Evolutionary conservation across 1,284 basidiomycete genomes (phyloP).

Genomic region (Ganoderma meredithae): DNA sequence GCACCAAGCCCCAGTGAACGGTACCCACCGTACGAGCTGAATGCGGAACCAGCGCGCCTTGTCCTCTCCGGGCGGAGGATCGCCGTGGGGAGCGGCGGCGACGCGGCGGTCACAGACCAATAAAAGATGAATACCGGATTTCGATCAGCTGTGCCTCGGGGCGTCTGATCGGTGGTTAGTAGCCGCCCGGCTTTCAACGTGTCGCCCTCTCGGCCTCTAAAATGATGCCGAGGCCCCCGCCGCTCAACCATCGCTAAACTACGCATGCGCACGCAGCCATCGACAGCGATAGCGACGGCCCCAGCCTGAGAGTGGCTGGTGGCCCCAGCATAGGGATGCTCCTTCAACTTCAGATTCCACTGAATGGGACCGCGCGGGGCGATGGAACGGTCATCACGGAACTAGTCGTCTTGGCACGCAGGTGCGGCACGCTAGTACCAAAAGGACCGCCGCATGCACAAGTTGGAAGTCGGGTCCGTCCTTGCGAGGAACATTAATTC

Average conservation of each 20-base stretch:
- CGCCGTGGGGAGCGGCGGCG: neutral
- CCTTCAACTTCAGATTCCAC: neutral
- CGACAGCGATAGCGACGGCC: neutral
- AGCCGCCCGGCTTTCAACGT: constrained; percentile 25
- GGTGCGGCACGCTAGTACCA: constrained; percentile 1
- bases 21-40: neutral
- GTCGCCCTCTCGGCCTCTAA: constrained; percentile 21
- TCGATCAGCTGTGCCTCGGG: constrained; percentile 7
- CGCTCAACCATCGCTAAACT: constrained; percentile 3
- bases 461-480: neutral
- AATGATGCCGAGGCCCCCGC: constrained; percentile 19
- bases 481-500: neutral
- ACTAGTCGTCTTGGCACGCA: neutral
- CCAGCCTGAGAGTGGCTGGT: neutral
- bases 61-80: neutral
- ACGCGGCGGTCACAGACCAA: neutral
- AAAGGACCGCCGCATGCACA: neutral
- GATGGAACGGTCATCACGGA: constrained; percentile 1
- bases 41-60: neutral
- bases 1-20: neutral
- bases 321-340: neutral
- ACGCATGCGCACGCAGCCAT: neutral
- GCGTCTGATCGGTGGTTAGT: constrained; percentile 18
- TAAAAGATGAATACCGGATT: constrained; percentile 20
- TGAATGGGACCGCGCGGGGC: neutral